phyloP scores from a whole-genome alignment of 2,329 filamentous ascomycete species.

The Aspergillus piperis region DNA sequence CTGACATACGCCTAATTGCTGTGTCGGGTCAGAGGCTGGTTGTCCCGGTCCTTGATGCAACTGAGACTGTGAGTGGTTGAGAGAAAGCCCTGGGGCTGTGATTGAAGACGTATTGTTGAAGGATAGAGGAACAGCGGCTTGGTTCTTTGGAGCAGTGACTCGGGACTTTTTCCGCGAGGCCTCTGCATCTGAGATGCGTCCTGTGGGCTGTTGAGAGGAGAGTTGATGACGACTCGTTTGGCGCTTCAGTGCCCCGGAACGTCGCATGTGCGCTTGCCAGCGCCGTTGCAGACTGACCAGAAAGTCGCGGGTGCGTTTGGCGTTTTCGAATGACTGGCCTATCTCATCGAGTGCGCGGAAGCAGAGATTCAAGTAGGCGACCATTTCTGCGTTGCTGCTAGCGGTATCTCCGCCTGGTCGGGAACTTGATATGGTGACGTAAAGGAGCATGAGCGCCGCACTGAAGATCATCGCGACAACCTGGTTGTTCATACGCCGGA shows the following conservation, averaged over 20 bases:
- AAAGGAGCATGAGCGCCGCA: constrained; percentile 43
- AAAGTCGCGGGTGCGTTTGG: constrained; percentile 40
- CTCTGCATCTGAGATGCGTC: constrained; percentile 10
- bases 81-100: neutral
- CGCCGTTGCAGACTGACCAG: constrained; percentile 37
- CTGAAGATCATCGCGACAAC: constrained; percentile 46
- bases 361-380: constrained; percentile 40
- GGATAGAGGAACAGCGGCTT: constrained; percentile 5
- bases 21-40: constrained; percentile 9
- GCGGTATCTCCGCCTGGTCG: constrained; percentile 23
- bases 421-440: constrained; percentile 36
- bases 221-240: constrained; percentile 29
- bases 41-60: neutral
- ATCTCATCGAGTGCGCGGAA: constrained; percentile 46
- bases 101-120: constrained; percentile 2
- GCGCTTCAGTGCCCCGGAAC: constrained; percentile 26
- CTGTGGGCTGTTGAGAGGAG: constrained; percentile 15
- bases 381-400: constrained; percentile 33
- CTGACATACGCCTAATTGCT: constrained; percentile 18
- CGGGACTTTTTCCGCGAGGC: constrained; percentile 30
- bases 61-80: constrained; percentile 10
- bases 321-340: constrained; percentile 42
- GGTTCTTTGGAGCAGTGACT: constrained; percentile 9
- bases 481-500: constrained; percentile 45
- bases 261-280: constrained; percentile 29